Conservation (phyloP, 441 rosid genomes). For the Gossypium trilobum region DNA sequence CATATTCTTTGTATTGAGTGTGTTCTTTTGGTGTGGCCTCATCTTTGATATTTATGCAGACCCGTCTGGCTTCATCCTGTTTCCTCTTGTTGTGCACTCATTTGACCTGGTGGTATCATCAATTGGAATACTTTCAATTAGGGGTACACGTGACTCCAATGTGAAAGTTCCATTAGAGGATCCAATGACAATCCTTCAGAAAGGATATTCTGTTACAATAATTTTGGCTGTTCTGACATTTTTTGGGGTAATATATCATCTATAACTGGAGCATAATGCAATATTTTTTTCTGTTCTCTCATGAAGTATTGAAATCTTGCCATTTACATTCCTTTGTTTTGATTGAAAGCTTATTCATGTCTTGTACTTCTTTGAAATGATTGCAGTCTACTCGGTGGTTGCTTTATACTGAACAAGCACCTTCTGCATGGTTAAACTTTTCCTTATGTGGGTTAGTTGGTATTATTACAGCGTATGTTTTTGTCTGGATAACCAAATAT, state of each 20-base stretch:
- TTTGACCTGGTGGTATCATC: conserved; percentile 92
- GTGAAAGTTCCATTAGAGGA: conserved; percentile 73
- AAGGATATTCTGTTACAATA: conserved; percentile 85
- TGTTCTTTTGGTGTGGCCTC: conserved; percentile 8
- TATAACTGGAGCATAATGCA: not conserved
- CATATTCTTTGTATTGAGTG: not conserved
- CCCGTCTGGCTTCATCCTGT: conserved; percentile 93
- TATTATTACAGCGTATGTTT: conserved; percentile 79
- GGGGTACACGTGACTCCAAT: conserved; percentile 70
- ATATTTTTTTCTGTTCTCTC: not conserved
- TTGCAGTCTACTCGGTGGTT: conserved; percentile 92
- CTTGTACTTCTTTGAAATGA: conserved; percentile 19
- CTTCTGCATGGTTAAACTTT: conserved; percentile 92
- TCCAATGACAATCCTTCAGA: conserved; percentile 95
- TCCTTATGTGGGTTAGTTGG: conserved; percentile 93
- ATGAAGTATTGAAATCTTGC: conserved; percentile 7
- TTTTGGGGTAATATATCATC: conserved; percentile 59
- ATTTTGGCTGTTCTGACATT: conserved; percentile 82
- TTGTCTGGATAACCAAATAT: conserved; percentile 90
- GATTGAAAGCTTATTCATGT: conserved; percentile 18
- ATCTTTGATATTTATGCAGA: conserved; percentile 48
- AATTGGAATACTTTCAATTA: conserved; percentile 81
- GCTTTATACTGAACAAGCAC: conserved; percentile 91
- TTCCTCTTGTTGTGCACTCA: conserved; percentile 96
- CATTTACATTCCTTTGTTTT: conserved; percentile 7